Percentiles rank a stretch among this genome's conserved stretches.
Evolutionary conservation across 2,329 filamentous ascomycete genomes (phyloP).

Genomic region (Trichoderma atroviride): DNA sequence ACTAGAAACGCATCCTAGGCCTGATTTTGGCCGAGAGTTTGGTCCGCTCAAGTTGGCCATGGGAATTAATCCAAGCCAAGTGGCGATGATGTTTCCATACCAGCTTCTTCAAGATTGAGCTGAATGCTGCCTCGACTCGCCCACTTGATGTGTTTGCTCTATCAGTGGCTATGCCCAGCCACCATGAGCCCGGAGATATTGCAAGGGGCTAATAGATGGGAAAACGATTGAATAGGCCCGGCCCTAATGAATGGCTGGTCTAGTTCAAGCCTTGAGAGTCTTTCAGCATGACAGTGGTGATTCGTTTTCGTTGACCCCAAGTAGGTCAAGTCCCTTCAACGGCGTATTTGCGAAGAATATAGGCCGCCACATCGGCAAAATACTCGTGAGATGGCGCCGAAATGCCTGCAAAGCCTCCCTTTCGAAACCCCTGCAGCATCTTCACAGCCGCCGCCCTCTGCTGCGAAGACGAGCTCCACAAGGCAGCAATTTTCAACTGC

Average conservation of each 20-base stretch:
- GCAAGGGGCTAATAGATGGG: background rate
- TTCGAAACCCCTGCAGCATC: slow-evolving; percentile 25
- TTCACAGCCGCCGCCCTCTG: slow-evolving; percentile 23
- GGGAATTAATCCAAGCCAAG: too few relatives aligned
- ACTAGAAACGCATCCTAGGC: background rate
- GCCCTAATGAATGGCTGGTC: background rate
- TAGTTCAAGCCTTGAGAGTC: background rate
- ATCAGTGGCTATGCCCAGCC: background rate
- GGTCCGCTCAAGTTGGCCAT: background rate
- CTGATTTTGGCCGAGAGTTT: background rate
- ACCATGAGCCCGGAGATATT: background rate
- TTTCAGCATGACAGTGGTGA: too few relatives aligned
- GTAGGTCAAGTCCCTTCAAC: slow-evolving; percentile 10
- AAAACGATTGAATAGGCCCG: background rate
- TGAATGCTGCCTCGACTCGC: background rate
- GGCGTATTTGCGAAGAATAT: slow-evolving; percentile 27
- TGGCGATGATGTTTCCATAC: background rate
- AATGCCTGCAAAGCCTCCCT: slow-evolving; percentile 29
- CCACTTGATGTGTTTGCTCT: background rate
- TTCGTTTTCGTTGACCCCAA: background rate
- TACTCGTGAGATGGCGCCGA: slow-evolving; percentile 27
- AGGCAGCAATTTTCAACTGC: slow-evolving; percentile 26
- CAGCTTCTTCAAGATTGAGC: background rate
- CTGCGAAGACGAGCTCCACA: slow-evolving; percentile 29
- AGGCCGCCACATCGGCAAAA: slow-evolving; percentile 30